Conservation (phyloP, 164 flowering plant species). For the Saururus chinensis region DNA sequence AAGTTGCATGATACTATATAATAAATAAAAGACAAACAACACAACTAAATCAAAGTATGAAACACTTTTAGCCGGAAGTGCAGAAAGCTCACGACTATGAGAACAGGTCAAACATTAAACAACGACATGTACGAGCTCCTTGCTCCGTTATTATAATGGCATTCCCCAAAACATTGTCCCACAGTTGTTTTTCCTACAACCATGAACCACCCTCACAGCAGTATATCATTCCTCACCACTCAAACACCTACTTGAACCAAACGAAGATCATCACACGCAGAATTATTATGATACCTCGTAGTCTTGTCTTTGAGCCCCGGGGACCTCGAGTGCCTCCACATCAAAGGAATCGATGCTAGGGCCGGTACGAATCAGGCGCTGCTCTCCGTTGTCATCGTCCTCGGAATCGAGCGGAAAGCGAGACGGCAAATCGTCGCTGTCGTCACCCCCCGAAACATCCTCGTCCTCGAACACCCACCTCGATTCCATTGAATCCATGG, state of each 20-base stretch:
- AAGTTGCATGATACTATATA: too few species aligned
- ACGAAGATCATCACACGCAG: neutral
- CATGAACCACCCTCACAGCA: neutral
- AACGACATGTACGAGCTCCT: neutral
- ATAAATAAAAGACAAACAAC: too few species aligned
- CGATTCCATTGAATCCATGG: constrained; percentile 65
- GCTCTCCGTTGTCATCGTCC: constrained; percentile 37
- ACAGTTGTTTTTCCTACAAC: neutral
- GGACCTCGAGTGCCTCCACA: constrained; percentile 90
- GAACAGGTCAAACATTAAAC: neutral
- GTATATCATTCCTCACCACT: too few species aligned
- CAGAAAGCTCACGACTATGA: too few species aligned
- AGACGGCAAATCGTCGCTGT: constrained; percentile 17
- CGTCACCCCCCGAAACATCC: constrained; percentile 42
- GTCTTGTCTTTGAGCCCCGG: constrained; percentile 63
- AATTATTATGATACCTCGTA: constrained; percentile 40
- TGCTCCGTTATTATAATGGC: too few species aligned
- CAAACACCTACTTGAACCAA: neutral
- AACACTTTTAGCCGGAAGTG: too few species aligned
- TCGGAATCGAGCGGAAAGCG: constrained; percentile 35
- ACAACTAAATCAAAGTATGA: too few species aligned
- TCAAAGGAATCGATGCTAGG: constrained; percentile 90
- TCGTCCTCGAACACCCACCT: constrained; percentile 90
- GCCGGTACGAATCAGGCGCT: constrained; percentile 78
- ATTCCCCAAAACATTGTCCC: neutral